Conservation (phyloP, 2,329 filamentous ascomycete genomes). For the Aspergillus sp. region DNA sequence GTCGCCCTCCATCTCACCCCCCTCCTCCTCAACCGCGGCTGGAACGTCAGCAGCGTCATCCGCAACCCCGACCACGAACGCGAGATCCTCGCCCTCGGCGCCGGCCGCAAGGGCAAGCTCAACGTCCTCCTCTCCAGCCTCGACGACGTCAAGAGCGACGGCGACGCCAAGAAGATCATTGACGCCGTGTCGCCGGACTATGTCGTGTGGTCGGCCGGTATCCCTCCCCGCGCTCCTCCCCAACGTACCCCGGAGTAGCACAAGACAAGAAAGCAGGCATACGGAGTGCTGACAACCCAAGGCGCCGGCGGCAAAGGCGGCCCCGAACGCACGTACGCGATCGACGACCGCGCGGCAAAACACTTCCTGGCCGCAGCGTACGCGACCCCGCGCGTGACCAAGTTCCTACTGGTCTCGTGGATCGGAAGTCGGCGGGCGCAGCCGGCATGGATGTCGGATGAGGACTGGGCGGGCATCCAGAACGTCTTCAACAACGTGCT, state of each 20-base stretch:
- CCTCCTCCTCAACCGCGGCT: conserved; percentile 69
- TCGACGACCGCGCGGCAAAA: conserved; percentile 57
- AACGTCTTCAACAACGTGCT: conserved; percentile 50
- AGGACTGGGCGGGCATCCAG: conserved; percentile 46
- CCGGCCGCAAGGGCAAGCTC: conserved; percentile 60
- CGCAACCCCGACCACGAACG: conserved; percentile 67
- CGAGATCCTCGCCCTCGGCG: conserved; percentile 62
- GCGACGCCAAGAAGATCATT: conserved; percentile 63
- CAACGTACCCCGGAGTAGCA: not conserved
- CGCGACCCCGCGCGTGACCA: conserved; percentile 45
- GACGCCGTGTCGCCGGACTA: conserved; percentile 43
- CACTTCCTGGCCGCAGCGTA: conserved; percentile 52
- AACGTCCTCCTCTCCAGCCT: conserved; percentile 69
- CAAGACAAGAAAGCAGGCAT: not conserved
- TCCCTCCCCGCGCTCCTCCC: conserved; percentile 6
- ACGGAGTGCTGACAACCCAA: conserved; percentile 19
- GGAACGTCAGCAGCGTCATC: conserved; percentile 77
- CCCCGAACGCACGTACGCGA: conserved; percentile 48
- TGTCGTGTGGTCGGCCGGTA: conserved; percentile 49
- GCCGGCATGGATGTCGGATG: conserved; percentile 52
- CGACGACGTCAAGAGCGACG: conserved; percentile 65
- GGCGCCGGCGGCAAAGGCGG: conserved; percentile 58
- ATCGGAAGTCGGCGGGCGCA: conserved; percentile 49
- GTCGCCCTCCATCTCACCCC: conserved; percentile 73
- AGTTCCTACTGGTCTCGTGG: conserved; percentile 57